phyloP scores from a whole-genome alignment of 2,329 filamentous ascomycete genomes.

The Whalleya microplaca region DNA sequence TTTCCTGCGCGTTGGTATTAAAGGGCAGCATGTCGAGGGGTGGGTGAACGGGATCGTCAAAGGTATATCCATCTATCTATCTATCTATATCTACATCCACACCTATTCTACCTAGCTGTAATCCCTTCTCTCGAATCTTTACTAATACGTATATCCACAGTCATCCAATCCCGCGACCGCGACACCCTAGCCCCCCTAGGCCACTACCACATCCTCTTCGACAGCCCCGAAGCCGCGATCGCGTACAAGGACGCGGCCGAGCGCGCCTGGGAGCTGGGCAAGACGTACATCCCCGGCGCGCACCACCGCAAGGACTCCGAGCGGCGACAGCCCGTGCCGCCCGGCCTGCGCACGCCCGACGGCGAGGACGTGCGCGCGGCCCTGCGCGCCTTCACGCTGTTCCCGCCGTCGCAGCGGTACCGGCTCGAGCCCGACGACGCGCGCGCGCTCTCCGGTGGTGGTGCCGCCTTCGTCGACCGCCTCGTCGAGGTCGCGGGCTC shows the following conservation, averaged over 20 bases:
- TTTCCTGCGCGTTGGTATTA: conserved; percentile 69
- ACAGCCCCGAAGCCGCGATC: conserved; percentile 58
- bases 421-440: conserved; percentile 19
- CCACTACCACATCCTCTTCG: conserved; percentile 73
- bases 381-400: conserved; percentile 37
- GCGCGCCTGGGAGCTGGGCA: conserved; percentile 53
- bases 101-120: background rate
- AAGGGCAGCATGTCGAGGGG: conserved; percentile 65
- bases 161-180: conserved; percentile 67
- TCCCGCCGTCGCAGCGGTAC: conserved; percentile 34
- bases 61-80: conserved; percentile 40
- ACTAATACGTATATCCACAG: conserved; percentile 33
- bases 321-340: conserved; percentile 19
- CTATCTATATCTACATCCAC: background rate
- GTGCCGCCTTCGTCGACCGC: conserved; percentile 30
- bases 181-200: conserved; percentile 65
- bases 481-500: conserved; percentile 27
- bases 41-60: conserved; percentile 68
- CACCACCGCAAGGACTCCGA: conserved; percentile 19
- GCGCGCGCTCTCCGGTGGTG: conserved; percentile 5
- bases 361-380: conserved; percentile 26
- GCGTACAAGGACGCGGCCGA: conserved; percentile 62
- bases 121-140: conserved; percentile 5
- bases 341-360: conserved; percentile 18
- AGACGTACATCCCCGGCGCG: conserved; percentile 43